Base-by-base conservation (phyloP, 2,329 filamentous ascomycete genomes). In the Claviceps arundinis region DNA sequence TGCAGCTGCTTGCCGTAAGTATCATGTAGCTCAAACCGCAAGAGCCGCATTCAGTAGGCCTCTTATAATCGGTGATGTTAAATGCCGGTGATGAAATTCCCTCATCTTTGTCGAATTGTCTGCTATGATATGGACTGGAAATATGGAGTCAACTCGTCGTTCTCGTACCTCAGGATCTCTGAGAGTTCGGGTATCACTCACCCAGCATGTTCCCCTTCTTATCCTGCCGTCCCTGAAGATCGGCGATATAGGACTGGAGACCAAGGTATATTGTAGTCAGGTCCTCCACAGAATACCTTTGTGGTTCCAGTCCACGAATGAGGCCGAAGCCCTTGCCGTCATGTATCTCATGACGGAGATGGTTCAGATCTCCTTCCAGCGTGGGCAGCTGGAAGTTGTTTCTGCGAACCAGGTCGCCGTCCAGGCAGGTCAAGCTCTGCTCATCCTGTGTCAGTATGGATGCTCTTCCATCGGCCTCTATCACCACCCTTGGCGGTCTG, bases 221-320 rank as follows among this genome's bases (percentile, higher is more conserved):
- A 62, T 84, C 80, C 64, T 84, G 81, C 48, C 77, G 72, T 26
- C 78, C 80, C 48, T 78, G 75, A 47, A 74, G 70, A 53, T 78
- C 74, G 48, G 80, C 83, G 56, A 87, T 73, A 61, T 85, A 78
- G 8, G 75, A 73, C 54, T 84, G 78, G 13, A 87, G 69, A 38
- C 82, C 84, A 38, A 85, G 73, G 62, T 82, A 82, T 49, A 84
- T 72, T 47, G 82, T 72, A 9, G 80, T 75, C 56, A 82, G 72
- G 56, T 85, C 81, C 59, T 82, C 81, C 42, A 78, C 73, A 0
- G 72, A 70, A 61, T 81, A 80, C 43, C 73, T 70, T 2, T 70
- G 64, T 9, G 80, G 74, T 45, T 81, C 67, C n/a, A 87, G 66
- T 8, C 84, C 84, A 9, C 82, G 79, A 44, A 87, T 66, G 14